Conservation (phyloP, 345 rosid genomes). For the Salix udensis region DNA sequence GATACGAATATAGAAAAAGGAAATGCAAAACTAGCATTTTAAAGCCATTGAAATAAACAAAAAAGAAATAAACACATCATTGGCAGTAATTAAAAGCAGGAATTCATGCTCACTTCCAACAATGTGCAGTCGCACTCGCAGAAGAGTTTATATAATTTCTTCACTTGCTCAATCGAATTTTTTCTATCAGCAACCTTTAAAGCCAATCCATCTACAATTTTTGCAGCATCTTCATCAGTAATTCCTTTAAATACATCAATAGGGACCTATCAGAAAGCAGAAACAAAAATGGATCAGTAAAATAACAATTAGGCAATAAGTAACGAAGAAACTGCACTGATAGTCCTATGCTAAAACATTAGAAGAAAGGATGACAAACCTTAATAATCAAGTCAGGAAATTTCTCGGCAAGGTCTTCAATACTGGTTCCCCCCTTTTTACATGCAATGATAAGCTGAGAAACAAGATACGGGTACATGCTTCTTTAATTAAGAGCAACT, state of each 20-base stretch:
- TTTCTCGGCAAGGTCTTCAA: constrained; percentile 98
- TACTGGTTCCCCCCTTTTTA: constrained; percentile 97
- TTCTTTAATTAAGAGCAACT: neutral
- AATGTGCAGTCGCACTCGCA: constrained; percentile 80
- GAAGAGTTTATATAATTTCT: constrained; percentile 89
- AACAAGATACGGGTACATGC: constrained; percentile 6
- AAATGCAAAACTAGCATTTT: neutral
- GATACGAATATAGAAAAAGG: constrained; percentile 3
- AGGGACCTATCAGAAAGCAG: constrained; percentile 59
- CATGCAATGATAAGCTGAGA: constrained; percentile 91
- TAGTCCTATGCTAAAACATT: constrained; percentile 9
- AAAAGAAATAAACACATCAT: neutral
- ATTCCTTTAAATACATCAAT: constrained; percentile 91
- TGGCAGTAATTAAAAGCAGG: neutral
- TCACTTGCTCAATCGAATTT: constrained; percentile 88
- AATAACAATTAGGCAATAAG: constrained; percentile 4
- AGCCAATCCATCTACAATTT: constrained; percentile 94
- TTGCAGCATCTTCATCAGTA: constrained; percentile 94
- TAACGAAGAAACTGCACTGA: constrained; percentile 5
- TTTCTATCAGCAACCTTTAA: constrained; percentile 75
- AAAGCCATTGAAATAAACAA: neutral
- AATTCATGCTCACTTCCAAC: constrained; percentile 75
- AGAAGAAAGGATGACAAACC: constrained; percentile 38
- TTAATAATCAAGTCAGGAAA: constrained; percentile 93
- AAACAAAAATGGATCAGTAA: constrained; percentile 6